Percentiles rank a stretch among this genome's conserved stretches.
These are phyloP conservation scores for Sporothrix luriei DNA, from an alignment of 2,329 filamentous ascomycete species.

Conservation along the genomic window DNA sequence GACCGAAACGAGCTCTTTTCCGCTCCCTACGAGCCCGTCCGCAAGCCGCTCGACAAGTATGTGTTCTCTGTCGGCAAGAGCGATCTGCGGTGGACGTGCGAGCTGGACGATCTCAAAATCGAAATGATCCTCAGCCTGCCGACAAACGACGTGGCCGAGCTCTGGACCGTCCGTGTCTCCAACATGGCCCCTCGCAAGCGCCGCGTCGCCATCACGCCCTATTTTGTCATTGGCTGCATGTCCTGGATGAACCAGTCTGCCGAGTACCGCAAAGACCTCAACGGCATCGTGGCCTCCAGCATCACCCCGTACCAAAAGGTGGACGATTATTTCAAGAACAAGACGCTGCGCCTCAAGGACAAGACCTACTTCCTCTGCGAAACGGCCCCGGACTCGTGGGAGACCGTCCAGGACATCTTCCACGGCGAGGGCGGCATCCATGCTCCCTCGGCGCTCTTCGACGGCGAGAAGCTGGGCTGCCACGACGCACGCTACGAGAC, in stretches of 20 bases:
- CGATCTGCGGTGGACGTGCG: conserved; percentile 57
- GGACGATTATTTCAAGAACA: conserved; percentile 60
- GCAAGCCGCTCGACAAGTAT: conserved; percentile 51
- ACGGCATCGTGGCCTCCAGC: conserved; percentile 55
- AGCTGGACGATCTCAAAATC: conserved; percentile 54
- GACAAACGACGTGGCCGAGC: conserved; percentile 57
- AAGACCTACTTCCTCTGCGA: conserved; percentile 61
- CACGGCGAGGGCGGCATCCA: conserved; percentile 60
- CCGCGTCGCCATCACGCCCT: conserved; percentile 57
- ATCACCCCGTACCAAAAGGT: conserved; percentile 62
- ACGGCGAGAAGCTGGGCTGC: conserved; percentile 45
- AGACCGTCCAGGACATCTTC: conserved; percentile 55
- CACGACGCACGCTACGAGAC: conserved; percentile 60
- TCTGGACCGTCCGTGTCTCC: conserved; percentile 57
- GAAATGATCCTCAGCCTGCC: conserved; percentile 57
- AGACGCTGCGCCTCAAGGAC: conserved; percentile 57
- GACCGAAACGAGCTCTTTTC: conserved; percentile 56
- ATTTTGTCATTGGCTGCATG: conserved; percentile 63
- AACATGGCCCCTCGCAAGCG: conserved; percentile 52
- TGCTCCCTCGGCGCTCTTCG: conserved; percentile 50
- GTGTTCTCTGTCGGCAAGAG: conserved; percentile 59
- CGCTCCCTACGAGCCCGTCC: conserved; percentile 59
- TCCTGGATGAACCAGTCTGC: conserved; percentile 65
- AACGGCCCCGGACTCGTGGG: conserved; percentile 55
- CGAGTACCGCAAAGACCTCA: conserved; percentile 53